phyloP scores from a whole-genome alignment of 2,329 filamentous ascomycete genomes.

The Penicillium sp. region DNA sequence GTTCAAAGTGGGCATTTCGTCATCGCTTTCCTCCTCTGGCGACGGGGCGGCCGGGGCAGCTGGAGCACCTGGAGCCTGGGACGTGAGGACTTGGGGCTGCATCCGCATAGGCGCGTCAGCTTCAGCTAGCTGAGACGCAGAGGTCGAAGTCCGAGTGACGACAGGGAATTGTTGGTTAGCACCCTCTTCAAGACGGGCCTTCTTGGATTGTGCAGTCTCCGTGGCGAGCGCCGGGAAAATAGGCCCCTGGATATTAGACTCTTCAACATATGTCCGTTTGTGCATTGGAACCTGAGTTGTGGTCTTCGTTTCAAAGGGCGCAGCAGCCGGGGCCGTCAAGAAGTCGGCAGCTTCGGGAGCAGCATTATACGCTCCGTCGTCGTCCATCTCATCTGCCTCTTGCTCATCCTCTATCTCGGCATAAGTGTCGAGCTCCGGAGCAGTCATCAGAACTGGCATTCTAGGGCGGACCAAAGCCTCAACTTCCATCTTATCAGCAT shows the following conservation, averaged over 20 bases:
- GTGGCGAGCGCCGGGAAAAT: constrained; percentile 1
- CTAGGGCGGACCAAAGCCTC: constrained; percentile 65
- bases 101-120: constrained; percentile 8
- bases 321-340: constrained; percentile 20
- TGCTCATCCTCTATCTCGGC: constrained; percentile 33
- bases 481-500: constrained; percentile 62
- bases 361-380: constrained; percentile 11
- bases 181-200: constrained; percentile 31
- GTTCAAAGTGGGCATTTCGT: constrained; percentile 51
- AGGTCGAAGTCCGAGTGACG: not conserved
- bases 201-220: constrained; percentile 28
- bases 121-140: constrained; percentile 10
- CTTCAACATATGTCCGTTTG: constrained; percentile 33
- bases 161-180: not conserved
- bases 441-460: constrained; percentile 47
- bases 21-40: constrained; percentile 45
- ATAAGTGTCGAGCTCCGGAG: constrained; percentile 28
- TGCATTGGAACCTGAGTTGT: constrained; percentile 15
- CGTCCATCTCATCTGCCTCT: constrained; percentile 24
- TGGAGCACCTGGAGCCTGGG: constrained; percentile 11
- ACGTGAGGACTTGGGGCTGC: constrained; percentile 10
- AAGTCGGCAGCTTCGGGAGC: constrained; percentile 24
- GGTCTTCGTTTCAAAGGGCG: constrained; percentile 12
- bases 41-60: constrained; percentile 10
- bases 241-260: constrained; percentile 11